These are phyloP conservation scores for Geranomyces variabilis DNA, from an alignment of 192 early-diverging fungal species.

Conservation along the genomic window DNA sequence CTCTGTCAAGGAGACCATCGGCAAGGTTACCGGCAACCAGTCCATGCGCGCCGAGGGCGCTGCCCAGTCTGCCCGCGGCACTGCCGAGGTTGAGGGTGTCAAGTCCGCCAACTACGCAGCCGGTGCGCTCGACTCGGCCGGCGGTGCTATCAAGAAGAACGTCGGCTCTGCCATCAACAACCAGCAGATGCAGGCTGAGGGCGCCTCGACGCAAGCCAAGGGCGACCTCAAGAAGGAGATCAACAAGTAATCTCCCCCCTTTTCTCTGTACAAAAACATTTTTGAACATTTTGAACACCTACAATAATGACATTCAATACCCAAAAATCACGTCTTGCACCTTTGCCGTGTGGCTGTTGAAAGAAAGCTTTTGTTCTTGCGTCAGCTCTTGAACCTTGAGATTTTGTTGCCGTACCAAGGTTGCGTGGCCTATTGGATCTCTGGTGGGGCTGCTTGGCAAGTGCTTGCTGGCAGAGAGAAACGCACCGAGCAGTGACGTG, in stretches of 20 bases:
- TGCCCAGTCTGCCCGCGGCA: slow-evolving; percentile 25
- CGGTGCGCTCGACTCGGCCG: slow-evolving; percentile 50
- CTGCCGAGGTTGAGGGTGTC: slow-evolving; percentile 23
- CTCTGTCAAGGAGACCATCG: slow-evolving; percentile 36
- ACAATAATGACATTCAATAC: too few relatives aligned
- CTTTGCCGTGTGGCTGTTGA: too few relatives aligned
- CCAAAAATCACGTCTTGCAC: too few relatives aligned
- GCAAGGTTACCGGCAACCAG: slow-evolving; percentile 23
- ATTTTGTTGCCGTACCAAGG: too few relatives aligned
- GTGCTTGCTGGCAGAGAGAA: too few relatives aligned
- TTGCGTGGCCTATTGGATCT: too few relatives aligned
- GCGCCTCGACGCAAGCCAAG: slow-evolving; percentile 47
- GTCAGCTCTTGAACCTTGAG: too few relatives aligned
- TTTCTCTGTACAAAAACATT: too few relatives aligned
- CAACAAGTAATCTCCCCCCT: slow-evolving; percentile 17
- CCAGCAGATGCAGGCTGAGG: slow-evolving; percentile 37
- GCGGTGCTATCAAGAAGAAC: slow-evolving; percentile 50
- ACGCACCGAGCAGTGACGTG: too few relatives aligned
- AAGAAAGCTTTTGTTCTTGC: too few relatives aligned
- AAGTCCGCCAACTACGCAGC: slow-evolving; percentile 36
- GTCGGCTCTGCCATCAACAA: slow-evolving; percentile 46
- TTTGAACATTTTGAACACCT: too few relatives aligned
- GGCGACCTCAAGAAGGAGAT: slow-evolving; percentile 47
- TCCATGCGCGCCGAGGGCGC: slow-evolving; percentile 28
- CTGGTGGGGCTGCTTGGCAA: too few relatives aligned